Conservation (phyloP, 2,329 filamentous ascomycete genomes). For the Scedosporium aurantiacum region DNA sequence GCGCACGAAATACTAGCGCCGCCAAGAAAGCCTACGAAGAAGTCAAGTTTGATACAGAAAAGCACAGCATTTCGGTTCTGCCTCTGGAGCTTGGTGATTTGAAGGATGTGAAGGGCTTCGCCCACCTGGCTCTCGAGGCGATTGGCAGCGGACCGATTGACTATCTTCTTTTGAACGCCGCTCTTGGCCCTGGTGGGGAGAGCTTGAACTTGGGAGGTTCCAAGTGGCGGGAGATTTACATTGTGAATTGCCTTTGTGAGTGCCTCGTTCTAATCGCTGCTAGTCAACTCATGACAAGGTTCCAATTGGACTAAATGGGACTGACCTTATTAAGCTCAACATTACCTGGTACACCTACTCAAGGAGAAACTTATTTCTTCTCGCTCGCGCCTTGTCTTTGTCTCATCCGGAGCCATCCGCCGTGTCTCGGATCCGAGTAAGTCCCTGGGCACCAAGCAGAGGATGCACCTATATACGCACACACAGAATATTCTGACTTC, state of each 20-base stretch:
- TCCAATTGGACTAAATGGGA: background rate
- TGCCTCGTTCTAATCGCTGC: background rate
- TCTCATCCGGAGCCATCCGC: constrained; percentile 38
- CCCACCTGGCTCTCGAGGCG: constrained; percentile 28
- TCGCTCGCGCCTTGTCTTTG: constrained; percentile 34
- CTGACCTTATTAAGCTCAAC: constrained; percentile 29
- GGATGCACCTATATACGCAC: too few species aligned
- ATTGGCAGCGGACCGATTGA: constrained; percentile 32
- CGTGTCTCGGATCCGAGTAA: constrained; percentile 26
- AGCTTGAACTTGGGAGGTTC: constrained; percentile 26
- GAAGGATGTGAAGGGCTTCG: constrained; percentile 33
- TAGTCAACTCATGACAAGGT: too few species aligned
- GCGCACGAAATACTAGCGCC: constrained; percentile 31
- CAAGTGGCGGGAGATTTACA: constrained; percentile 37
- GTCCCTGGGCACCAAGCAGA: constrained; percentile 4
- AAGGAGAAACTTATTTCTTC: constrained; percentile 35
- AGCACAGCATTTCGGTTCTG: constrained; percentile 31
- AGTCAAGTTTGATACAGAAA: constrained; percentile 27
- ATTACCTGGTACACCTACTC: constrained; percentile 40
- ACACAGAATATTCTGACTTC: too few species aligned
- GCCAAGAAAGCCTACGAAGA: constrained; percentile 30
- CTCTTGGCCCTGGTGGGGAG: constrained; percentile 23
- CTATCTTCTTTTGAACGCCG: constrained; percentile 40
- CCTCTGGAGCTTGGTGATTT: constrained; percentile 37
- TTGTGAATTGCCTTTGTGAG: constrained; percentile 43